These are phyloP conservation scores for Licmophora abbreviata DNA, from an alignment of 108 stramenopile genomes.

Conservation along the genomic window DNA sequence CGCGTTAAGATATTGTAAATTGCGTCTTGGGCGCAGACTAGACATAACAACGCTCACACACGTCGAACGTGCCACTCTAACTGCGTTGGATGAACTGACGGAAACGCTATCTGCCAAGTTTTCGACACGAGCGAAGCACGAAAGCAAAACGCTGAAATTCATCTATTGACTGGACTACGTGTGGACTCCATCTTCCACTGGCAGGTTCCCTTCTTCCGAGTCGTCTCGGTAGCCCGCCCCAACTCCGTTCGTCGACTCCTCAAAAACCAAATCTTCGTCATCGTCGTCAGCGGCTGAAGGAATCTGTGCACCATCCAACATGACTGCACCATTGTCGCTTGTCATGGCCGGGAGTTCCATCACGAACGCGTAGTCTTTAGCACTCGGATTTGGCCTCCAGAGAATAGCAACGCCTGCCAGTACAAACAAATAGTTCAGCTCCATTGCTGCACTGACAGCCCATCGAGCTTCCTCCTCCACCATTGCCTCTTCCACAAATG, in stretches of 20 bases:
- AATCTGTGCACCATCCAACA: constrained; percentile 15
- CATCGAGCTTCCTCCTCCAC: constrained; percentile 56
- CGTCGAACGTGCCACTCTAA: no score
- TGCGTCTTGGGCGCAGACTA: no score
- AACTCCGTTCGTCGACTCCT: constrained; percentile 11
- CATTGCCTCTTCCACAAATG: constrained; percentile 55
- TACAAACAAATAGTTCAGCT: constrained; percentile 73
- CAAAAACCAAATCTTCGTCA: constrained; percentile 18
- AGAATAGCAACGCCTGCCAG: constrained; percentile 59
- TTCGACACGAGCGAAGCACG: no score
- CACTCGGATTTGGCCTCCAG: constrained; percentile 74
- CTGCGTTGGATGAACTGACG: no score
- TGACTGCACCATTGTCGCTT: constrained; percentile 43
- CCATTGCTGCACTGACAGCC: constrained; percentile 63
- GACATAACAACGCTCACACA: no score
- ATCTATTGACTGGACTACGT: no score
- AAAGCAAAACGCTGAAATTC: no score
- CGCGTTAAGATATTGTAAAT: no score
- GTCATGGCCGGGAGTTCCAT: constrained; percentile 61
- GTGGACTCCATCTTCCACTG: constrained; percentile 5
- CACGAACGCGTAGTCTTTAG: constrained; percentile 81
- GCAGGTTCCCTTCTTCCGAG: constrained; percentile 2
- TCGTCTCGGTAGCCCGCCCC: constrained; percentile 1
- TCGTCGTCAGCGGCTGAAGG: constrained; percentile 30
- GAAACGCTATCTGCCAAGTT: no score